Evolutionary conservation across 768 basidiomycete species (phyloP), one percentile per base, ranked within the genome.

Genomic region (Termitomyces sp.): DNA sequence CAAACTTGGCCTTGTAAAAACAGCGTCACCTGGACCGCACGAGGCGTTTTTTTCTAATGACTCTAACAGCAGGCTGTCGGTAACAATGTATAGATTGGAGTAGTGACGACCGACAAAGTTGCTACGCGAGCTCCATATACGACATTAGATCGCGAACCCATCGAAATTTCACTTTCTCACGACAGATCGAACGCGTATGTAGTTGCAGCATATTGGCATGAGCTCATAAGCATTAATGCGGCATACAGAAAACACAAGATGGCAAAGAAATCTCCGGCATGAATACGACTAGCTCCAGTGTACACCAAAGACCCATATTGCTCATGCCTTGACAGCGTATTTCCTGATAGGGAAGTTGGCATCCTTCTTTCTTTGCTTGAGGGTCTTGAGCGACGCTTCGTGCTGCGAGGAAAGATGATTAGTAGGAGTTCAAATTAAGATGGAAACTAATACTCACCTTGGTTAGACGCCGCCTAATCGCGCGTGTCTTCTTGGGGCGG

Each of bases 401-500:
- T 88, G 84, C 93, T 94, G 66, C 42, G 35, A 45, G 54, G 55
- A 37, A 5, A 10, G 7, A 21, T 37, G 5, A 28, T 23, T 49
- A 47, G 25, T 21, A 25, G 8, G 41, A 21, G 46, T 52, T 51
- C 23, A 17, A 50, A 17, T 5, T n/a, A 4, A 14, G 16, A 35
- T 17, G 11, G 5, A 9, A 9, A 17, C n/a, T 28, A 23, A 5
- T 8, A 69, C 85, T 56, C 59, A 92, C 93, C 79, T 88, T 87
- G 65, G 93, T 94, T 76, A 99, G 75, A 71, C 94, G 85, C 76
- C 95, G 83, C 71, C 97, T 86, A 81, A 99, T 98, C 41, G 97
- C 97, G 66, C 97, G 89, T 61, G 97, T 99, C 87, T 89, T 95
- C 89, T 98, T 99, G 63, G 85, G 74, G 63, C 97, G 91, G 70